A percentile compares a stretch with the other conserved stretches of the same genome.
phyloP scores from a whole-genome alignment of 2,329 filamentous ascomycete genomes.

The Botrytis aclada region DNA sequence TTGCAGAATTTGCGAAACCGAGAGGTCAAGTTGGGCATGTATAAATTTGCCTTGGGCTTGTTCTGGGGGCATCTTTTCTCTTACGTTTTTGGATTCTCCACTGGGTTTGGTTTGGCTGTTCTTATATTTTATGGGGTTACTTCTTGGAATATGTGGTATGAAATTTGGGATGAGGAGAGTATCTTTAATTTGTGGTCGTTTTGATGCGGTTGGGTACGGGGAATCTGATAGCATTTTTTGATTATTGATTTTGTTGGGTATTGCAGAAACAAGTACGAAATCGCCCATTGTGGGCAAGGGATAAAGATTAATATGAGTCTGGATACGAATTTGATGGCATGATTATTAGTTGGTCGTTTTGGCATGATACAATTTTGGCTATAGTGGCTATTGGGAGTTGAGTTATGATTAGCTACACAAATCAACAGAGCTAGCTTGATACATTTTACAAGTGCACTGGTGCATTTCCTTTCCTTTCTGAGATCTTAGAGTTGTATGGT shows the following conservation, averaged over 20 bases:
- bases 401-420: neutral
- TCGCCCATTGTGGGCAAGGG: neutral
- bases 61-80: neutral
- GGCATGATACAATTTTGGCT: neutral
- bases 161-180: neutral
- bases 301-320: neutral
- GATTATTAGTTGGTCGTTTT: neutral
- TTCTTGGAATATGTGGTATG: neutral
- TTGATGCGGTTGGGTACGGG: neutral
- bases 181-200: neutral
- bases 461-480: neutral
- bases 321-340: neutral
- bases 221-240: neutral
- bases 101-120: neutral
- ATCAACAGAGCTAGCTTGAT: neutral
- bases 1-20: neutral
- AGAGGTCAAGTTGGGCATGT: neutral
- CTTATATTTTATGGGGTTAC: neutral
- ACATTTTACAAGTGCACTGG: neutral
- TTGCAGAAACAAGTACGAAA: neutral
- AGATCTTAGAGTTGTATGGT: neutral
- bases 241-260: neutral
- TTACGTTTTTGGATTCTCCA: neutral
- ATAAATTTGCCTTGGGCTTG: neutral
- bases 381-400: neutral